phyloP scores from a whole-genome alignment of 2,329 filamentous ascomycete genomes.

The Arthrobotrys conoides region DNA sequence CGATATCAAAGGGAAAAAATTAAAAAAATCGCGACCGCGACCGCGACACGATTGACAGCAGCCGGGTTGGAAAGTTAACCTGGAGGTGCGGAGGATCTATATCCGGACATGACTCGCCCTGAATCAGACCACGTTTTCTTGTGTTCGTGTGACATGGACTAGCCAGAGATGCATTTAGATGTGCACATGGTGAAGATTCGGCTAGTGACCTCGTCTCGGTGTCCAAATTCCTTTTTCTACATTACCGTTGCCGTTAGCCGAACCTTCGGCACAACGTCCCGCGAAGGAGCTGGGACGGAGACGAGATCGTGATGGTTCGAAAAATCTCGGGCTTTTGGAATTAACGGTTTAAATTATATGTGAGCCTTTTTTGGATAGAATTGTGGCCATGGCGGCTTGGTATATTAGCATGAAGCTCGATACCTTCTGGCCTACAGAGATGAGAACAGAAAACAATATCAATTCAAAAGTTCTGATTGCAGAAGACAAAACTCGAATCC shows the following conservation, averaged over 20 bases:
- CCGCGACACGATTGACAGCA: constrained; percentile 45
- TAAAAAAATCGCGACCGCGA: background rate
- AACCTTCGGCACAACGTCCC: background rate
- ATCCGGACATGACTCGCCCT: constrained; percentile 20
- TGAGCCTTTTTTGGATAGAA: background rate
- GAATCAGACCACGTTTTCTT: background rate
- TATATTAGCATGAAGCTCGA: constrained; percentile 1
- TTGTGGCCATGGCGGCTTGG: background rate
- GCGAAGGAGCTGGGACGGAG: too few species aligned
- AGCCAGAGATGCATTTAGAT: background rate
- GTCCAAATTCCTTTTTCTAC: background rate
- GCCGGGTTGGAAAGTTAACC: background rate
- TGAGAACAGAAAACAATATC: background rate
- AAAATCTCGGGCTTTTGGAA: background rate
- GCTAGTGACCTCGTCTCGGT: constrained; percentile 44
- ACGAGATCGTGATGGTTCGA: background rate
- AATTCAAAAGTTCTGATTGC: background rate
- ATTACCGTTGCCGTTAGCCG: constrained; percentile 36
- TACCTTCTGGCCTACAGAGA: background rate
- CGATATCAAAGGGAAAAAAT: too few species aligned
- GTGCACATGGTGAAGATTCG: background rate
- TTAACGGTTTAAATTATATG: background rate
- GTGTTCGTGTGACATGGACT: constrained; percentile 8
- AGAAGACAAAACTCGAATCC: background rate
- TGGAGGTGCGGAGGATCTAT: background rate